Conservation (phyloP, 2,329 filamentous ascomycete genomes). For the Madurella fahalii region DNA sequence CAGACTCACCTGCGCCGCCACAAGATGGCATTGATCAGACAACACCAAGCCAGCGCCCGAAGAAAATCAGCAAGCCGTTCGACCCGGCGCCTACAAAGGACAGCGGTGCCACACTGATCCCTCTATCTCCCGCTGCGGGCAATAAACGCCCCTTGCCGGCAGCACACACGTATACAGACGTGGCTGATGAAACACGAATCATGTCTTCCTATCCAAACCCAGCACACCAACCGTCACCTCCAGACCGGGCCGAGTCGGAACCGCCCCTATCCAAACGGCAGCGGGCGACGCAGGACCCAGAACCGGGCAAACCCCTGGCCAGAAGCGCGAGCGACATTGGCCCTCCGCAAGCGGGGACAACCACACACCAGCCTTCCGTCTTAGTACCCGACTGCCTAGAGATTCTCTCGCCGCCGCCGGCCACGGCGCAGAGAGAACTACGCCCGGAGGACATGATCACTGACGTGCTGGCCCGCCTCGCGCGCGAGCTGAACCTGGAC, state of each 20-base stretch:
- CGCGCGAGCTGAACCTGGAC: constrained; percentile 46
- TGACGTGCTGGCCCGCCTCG: constrained; percentile 48
- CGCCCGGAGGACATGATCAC: constrained; percentile 52
- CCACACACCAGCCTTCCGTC: not conserved
- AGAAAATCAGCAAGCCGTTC: not conserved
- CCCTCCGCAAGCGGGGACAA: constrained; percentile 10
- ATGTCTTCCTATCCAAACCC: constrained; percentile 11
- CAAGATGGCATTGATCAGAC: too few species aligned
- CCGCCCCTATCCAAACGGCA: constrained; percentile 31
- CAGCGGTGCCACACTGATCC: not conserved
- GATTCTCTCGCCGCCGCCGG: constrained; percentile 53
- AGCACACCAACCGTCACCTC: not conserved
- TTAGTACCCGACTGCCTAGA: constrained; percentile 37
- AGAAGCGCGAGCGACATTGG: constrained; percentile 36
- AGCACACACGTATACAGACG: not conserved
- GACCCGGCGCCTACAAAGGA: not conserved
- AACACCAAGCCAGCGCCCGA: too few species aligned
- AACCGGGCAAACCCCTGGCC: constrained; percentile 25
- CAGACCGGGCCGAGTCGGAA: constrained; percentile 31
- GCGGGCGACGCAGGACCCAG: constrained; percentile 13
- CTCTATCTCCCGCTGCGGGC: not conserved
- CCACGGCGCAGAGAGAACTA: constrained; percentile 42
- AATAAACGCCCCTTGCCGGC: not conserved
- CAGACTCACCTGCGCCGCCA: too few species aligned
- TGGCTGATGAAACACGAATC: constrained; percentile 8